These are phyloP conservation scores for Fragaria vesca DNA, from an alignment of 306 rosid species.

Conservation along the genomic window DNA sequence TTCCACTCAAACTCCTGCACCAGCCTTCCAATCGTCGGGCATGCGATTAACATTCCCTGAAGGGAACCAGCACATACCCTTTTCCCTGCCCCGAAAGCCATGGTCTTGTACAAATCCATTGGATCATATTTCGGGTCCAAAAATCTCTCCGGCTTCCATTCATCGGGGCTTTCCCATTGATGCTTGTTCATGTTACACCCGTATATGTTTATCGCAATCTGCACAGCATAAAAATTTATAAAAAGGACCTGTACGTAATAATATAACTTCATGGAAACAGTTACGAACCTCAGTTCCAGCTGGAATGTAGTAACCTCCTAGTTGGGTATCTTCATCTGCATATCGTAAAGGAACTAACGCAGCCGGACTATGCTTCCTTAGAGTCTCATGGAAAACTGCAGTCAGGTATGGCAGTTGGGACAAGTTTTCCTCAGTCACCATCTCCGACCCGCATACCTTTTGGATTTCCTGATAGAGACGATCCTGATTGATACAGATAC, in stretches of 20 bases:
- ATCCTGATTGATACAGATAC: constrained; percentile 36
- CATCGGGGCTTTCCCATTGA: constrained; percentile 61
- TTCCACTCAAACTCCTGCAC: constrained; percentile 75
- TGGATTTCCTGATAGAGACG: constrained; percentile 50
- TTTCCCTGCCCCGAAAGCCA: constrained; percentile 92
- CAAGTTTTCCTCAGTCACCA: constrained; percentile 60
- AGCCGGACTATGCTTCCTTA: constrained; percentile 73
- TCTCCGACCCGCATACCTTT: constrained; percentile 51
- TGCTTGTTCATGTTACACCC: constrained; percentile 80
- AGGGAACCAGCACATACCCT: constrained; percentile 77
- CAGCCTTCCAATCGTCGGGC: constrained; percentile 57
- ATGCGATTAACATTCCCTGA: constrained; percentile 58
- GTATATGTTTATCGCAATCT: constrained; percentile 77
- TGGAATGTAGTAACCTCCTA: constrained; percentile 78
- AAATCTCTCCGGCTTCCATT: constrained; percentile 89
- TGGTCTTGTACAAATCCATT: constrained; percentile 63
- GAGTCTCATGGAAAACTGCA: constrained; percentile 84
- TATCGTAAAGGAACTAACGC: constrained; percentile 70
- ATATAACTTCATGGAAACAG: background rate
- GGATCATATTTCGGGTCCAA: constrained; percentile 53
- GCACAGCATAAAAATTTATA: background rate
- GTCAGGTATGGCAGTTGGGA: constrained; percentile 60
- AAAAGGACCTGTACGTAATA: too few species aligned
- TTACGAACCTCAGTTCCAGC: constrained; percentile 73
- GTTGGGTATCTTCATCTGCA: constrained; percentile 72